Conservation (phyloP, 164 flowering plant genomes). For the Amborella trichopoda region DNA sequence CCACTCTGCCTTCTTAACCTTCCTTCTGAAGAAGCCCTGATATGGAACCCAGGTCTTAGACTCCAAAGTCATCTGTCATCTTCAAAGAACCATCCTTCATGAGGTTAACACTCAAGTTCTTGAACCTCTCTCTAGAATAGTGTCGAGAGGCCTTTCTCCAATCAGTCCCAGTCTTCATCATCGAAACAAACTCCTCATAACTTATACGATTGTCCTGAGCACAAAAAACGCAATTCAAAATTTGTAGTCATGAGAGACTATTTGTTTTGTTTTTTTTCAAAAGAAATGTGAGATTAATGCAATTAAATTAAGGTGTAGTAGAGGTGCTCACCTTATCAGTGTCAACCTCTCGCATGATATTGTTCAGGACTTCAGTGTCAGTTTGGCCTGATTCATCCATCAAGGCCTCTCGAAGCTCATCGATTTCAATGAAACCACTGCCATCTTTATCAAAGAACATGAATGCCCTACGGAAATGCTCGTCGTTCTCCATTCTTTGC, state of each 20-base stretch:
- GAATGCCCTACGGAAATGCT: slow-evolving; percentile 81
- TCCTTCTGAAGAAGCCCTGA: too few species aligned
- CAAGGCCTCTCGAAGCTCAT: slow-evolving; percentile 63
- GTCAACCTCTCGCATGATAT: slow-evolving; percentile 92
- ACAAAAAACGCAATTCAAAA: too few species aligned
- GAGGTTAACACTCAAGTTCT: slow-evolving; percentile 83
- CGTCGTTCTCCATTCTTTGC: slow-evolving; percentile 95
- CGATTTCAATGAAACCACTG: slow-evolving; percentile 79
- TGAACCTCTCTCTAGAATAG: slow-evolving; percentile 91
- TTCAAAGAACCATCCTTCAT: slow-evolving; percentile 96
- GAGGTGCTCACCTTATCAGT: slow-evolving; percentile 64
- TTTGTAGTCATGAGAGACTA: too few species aligned
- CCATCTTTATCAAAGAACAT: slow-evolving; percentile 84
- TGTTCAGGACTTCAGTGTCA: slow-evolving; percentile 55
- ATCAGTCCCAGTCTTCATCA: slow-evolving; percentile 99
- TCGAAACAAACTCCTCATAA: slow-evolving; percentile 85
- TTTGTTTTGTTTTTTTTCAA: too few species aligned
- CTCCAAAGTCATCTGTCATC: slow-evolving; percentile 44
- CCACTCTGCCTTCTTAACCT: too few species aligned
- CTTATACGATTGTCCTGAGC: slow-evolving; percentile 81
- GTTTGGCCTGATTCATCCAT: slow-evolving; percentile 66
- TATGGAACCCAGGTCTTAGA: too few species aligned
- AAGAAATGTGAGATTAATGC: too few species aligned
- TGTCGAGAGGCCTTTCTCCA: slow-evolving; percentile 99
- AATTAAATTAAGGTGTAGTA: neutral